Base-by-base conservation (phyloP, 352 stramenopile genomes). In the Globisporangium paroecandrum region DNA sequence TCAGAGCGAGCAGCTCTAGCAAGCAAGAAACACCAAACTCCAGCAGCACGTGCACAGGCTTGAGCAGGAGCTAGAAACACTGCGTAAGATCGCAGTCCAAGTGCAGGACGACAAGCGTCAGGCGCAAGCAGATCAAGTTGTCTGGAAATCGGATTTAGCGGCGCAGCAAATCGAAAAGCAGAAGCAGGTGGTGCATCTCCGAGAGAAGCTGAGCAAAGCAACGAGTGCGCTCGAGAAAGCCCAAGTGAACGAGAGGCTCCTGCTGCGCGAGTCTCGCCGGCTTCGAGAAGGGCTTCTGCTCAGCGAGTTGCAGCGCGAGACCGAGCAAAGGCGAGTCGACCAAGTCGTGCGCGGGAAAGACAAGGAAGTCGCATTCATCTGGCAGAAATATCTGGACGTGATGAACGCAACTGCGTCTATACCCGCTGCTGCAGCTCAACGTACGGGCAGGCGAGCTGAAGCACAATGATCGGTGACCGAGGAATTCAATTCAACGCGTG, bases 341-440 rank as follows among this genome's bases (percentile, higher is more conserved):
- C 76, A 91, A 56, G 65, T 85, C 6, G 46, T 84, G 12, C 70
- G 78, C 59, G 80, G 78, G 27, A 87, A 88, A 61, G 78, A 88
- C 36, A 88, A 85, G 54, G 79, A 91, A 25, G 75, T 89, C 53
- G 73, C 73, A n/a, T 88, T 87, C 64, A 78, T 91, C 65, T 91
- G 83, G 83, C 76, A 86, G 55, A 88, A 87, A 72, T 90, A 89
- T 58, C 73, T 85, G 22, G 74, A 88, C 2, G 54, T 74, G 5
- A 72, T 86, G 68, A 62, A 69, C 34, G 20, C 78, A 27, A 60
- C 18, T 24, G n/a, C 38, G 41, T 36, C 62, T 3, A n/a, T 12
- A 49, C 27, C 27, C 10, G 22, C 29, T 22, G 18, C 27, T 13
- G 20, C 27, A 5, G 24, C 4, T 43, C 27, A 60, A 9, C 29